Evolutionary conservation across 2,329 filamentous ascomycete genomes (phyloP).

Genomic region (Fusarium luffae): DNA sequence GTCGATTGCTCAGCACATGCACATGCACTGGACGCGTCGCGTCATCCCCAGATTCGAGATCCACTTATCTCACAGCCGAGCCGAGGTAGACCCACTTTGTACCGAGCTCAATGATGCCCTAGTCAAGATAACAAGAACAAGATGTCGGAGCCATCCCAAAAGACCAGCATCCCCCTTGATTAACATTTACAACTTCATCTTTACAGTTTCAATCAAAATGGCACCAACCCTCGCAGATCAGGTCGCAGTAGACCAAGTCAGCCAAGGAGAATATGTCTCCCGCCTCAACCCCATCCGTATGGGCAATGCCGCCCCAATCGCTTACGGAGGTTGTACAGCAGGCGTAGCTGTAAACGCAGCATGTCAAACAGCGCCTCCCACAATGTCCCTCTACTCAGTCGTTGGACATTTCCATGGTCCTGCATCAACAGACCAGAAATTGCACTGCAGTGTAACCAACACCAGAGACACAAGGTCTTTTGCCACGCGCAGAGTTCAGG

Average conservation of each 20-base stretch:
- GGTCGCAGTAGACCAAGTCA: conserved; percentile 38
- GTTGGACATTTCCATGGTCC: conserved; percentile 61
- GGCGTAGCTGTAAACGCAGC: conserved; percentile 56
- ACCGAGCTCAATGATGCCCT: neutral
- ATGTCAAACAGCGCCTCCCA: conserved; percentile 49
- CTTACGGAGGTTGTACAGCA: conserved; percentile 59
- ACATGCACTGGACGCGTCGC: neutral
- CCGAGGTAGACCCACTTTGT: conserved; percentile 14
- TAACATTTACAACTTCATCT: neutral
- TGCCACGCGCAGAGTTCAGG: conserved; percentile 58
- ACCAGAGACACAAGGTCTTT: conserved; percentile 60
- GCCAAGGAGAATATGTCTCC: conserved; percentile 43
- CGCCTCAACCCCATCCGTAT: conserved; percentile 44
- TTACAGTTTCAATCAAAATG: conserved; percentile 5
- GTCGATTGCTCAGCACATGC: neutral
- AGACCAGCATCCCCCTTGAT: no score
- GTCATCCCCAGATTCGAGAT: neutral
- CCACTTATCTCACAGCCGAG: conserved; percentile 1
- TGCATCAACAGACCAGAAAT: conserved; percentile 52
- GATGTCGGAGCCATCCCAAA: neutral
- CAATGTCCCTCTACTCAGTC: conserved; percentile 58
- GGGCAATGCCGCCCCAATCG: conserved; percentile 51
- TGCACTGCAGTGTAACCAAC: conserved; percentile 51
- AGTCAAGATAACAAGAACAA: no score
- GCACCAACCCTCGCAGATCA: conserved; percentile 28